Conservation (phyloP, 805 yeast genomes). For the Wickerhamiella vanderwaltii region DNA sequence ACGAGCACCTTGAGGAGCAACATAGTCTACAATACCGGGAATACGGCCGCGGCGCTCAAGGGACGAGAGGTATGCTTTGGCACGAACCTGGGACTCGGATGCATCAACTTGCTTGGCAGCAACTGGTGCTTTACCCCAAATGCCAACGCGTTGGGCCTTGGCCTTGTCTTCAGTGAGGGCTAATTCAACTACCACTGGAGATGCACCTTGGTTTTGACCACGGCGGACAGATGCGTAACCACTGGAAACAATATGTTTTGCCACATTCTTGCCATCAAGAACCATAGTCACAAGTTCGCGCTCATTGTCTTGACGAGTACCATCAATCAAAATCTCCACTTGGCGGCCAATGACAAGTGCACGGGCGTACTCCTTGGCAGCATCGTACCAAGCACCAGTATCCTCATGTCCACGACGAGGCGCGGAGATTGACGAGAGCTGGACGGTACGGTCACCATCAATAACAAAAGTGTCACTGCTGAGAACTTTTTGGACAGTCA, state of each 20-base stretch:
- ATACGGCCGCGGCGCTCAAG: conserved; percentile 54
- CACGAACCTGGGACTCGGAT: conserved; percentile 57
- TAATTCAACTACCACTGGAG: conserved; percentile 66
- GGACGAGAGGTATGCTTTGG: conserved; percentile 61
- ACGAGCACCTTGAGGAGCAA: conserved; percentile 49
- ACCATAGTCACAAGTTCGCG: conserved; percentile 53
- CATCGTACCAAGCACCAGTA: conserved; percentile 43
- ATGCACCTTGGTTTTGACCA: conserved; percentile 61
- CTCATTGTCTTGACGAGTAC: conserved; percentile 52
- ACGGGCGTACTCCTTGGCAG: conserved; percentile 67
- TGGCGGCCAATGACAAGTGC: conserved; percentile 56
- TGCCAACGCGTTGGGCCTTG: conserved; percentile 44
- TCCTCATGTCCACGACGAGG: conserved; percentile 55
- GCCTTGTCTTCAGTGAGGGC: conserved; percentile 58
- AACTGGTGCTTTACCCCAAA: conserved; percentile 43
- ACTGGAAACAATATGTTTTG: conserved; percentile 44
- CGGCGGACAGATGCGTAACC: conserved; percentile 78
- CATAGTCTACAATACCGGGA: conserved; percentile 60
- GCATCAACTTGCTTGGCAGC: conserved; percentile 66
- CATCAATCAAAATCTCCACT: conserved; percentile 50
- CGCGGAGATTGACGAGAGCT: conserved; percentile 61
- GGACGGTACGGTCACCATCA: conserved; percentile 46
- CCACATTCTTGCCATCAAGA: conserved; percentile 45
- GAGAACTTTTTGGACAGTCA: conserved; percentile 46
- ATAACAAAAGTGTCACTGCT: conserved; percentile 57